Evolutionary conservation across 495 filamentous ascomycete species (phyloP).

Genomic region (Xylaria castorea): DNA sequence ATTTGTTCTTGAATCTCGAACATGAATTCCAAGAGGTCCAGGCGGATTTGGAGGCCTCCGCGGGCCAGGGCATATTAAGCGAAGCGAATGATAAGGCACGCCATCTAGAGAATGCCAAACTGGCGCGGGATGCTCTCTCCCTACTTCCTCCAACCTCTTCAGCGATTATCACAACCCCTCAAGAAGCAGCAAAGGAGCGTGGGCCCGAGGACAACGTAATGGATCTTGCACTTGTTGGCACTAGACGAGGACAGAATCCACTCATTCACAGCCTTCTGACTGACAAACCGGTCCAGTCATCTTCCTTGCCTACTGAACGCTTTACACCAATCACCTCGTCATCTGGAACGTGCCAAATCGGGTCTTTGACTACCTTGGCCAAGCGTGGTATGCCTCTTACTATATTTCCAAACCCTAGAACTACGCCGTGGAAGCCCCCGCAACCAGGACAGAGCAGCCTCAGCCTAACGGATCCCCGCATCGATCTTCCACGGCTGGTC

Average conservation of each 20-base stretch:
- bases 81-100: constrained; percentile 30
- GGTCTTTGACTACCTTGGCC: constrained; percentile 74
- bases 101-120: constrained; percentile 76
- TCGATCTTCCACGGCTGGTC: constrained; percentile 82
- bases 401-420: constrained; percentile 74
- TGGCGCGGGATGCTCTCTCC: constrained; percentile 70
- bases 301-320: constrained; percentile 79
- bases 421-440: constrained; percentile 69
- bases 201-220: constrained; percentile 50
- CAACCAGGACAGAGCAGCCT: constrained; percentile 58
- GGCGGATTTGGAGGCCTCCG: constrained; percentile 57
- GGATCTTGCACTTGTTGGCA: constrained; percentile 59
- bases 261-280: constrained; percentile 97
- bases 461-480: constrained; percentile 74
- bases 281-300: constrained; percentile 89
- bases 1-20: constrained; percentile 94
- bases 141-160: constrained; percentile 88
- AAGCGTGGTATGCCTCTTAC: constrained; percentile 91
- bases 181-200: constrained; percentile 70
- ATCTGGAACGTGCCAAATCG: constrained; percentile 44
- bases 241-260: constrained; percentile 80
- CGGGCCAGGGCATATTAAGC: constrained; percentile 6
- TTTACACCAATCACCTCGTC: constrained; percentile 49
- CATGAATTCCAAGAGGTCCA: constrained; percentile 80
- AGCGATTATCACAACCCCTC: constrained; percentile 82